These are phyloP conservation scores for Spinacia oleracea DNA, from an alignment of 179 eudicot species.

Conservation along the genomic window DNA sequence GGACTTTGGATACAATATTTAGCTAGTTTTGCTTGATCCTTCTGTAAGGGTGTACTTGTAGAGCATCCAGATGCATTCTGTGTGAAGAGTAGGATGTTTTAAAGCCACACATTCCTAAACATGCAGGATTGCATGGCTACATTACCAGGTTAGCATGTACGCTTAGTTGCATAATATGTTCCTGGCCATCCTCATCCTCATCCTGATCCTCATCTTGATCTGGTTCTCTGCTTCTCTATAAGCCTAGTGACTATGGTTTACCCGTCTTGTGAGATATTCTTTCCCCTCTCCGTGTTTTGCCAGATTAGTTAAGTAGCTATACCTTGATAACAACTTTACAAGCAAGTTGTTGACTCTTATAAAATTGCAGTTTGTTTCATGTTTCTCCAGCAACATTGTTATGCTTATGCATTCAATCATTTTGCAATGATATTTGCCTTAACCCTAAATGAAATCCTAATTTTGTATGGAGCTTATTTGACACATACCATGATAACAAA, in stretches of 20 bases:
- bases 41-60: neutral
- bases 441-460: neutral
- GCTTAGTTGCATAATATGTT: neutral
- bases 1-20: neutral
- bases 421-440: neutral
- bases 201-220: neutral
- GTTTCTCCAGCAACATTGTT: neutral
- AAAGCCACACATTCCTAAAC: no score
- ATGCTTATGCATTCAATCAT: neutral
- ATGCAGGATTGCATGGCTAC: neutral
- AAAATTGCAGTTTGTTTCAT: neutral
- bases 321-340: no score
- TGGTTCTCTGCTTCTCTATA: neutral
- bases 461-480: neutral
- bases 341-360: no score
- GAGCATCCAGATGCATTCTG: neutral
- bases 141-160: neutral
- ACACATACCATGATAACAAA: slow-evolving; percentile 4
- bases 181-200: neutral
- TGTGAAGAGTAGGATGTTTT: neutral
- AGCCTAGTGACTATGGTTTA: neutral
- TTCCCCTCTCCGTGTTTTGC: no score
- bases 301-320: no score
- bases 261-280: no score
- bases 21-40: neutral